phyloP scores from a whole-genome alignment of 2,329 filamentous ascomycete genomes.

The Apiospora aurea region DNA sequence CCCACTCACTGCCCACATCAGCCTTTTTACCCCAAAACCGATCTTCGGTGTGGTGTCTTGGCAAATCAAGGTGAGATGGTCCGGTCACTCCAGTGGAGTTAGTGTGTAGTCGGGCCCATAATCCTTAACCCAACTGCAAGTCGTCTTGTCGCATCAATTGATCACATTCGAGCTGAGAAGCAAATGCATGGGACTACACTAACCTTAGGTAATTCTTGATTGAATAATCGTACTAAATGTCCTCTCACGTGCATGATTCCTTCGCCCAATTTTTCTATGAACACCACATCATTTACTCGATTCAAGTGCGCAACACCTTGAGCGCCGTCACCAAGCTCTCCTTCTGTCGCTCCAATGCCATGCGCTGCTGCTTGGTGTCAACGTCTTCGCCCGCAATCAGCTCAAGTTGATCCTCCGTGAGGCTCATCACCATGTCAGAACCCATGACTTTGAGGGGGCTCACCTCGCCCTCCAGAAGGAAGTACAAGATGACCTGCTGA shows the following conservation, averaged over 20 bases:
- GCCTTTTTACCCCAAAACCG: background rate
- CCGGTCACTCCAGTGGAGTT: background rate
- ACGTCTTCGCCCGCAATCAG: constrained; percentile 57
- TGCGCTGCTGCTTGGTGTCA: constrained; percentile 40
- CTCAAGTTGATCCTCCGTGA: constrained; percentile 50
- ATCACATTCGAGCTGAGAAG: background rate
- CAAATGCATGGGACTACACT: background rate
- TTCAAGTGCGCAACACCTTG: constrained; percentile 26
- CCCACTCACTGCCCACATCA: background rate
- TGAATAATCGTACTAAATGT: too few relatives aligned
- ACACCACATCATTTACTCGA: background rate
- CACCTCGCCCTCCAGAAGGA: constrained; percentile 50
- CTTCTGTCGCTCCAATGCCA: constrained; percentile 47
- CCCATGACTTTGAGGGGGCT: constrained; percentile 55
- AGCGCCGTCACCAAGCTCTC: constrained; percentile 43
- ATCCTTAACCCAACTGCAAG: constrained; percentile 7
- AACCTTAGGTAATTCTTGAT: too few relatives aligned
- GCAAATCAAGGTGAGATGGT: background rate
- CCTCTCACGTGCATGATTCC: too few relatives aligned
- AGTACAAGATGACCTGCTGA: constrained; percentile 54
- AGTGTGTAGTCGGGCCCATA: background rate
- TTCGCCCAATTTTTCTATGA: too few relatives aligned
- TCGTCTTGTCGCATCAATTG: background rate
- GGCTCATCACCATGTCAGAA: constrained; percentile 48
- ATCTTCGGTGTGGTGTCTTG: constrained; percentile 12